These are phyloP conservation scores for Colletotrichum tanaceti DNA, from an alignment of 2,329 filamentous ascomycete genomes.

Conservation along the genomic window DNA sequence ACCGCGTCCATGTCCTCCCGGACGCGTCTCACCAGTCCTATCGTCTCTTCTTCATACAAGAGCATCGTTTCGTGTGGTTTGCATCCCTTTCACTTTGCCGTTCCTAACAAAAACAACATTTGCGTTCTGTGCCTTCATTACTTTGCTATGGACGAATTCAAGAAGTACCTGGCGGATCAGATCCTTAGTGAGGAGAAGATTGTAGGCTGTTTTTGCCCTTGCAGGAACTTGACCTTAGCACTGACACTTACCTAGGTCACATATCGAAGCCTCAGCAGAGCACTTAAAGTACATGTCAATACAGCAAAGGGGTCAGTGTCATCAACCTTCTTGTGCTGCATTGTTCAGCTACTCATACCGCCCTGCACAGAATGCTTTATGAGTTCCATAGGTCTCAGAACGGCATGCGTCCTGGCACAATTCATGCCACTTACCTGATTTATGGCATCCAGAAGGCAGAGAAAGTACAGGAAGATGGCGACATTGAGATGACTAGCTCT, in stretches of 20 bases:
- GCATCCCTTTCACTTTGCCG: neutral
- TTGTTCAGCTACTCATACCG: slow-evolving; percentile 49
- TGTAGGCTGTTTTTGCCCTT: slow-evolving; percentile 58
- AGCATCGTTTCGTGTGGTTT: neutral
- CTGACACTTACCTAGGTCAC: slow-evolving; percentile 71
- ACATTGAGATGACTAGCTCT: slow-evolving; percentile 77
- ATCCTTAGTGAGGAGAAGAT: slow-evolving; percentile 80
- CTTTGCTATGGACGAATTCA: slow-evolving; percentile 70
- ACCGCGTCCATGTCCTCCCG: slow-evolving; percentile 23
- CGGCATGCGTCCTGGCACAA: slow-evolving; percentile 74
- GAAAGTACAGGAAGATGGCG: slow-evolving; percentile 62
- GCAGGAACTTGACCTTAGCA: slow-evolving; percentile 5
- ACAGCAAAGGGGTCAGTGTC: slow-evolving; percentile 82
- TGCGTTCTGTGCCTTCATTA: neutral
- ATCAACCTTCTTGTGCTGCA: slow-evolving; percentile 14
- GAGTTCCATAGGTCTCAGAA: slow-evolving; percentile 87
- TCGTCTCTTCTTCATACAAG: slow-evolving; percentile 3
- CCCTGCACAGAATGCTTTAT: slow-evolving; percentile 80
- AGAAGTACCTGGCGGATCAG: slow-evolving; percentile 78
- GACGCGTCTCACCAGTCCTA: slow-evolving; percentile 29
- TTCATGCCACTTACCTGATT: slow-evolving; percentile 94
- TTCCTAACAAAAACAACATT: neutral
- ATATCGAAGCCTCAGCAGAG: slow-evolving; percentile 86
- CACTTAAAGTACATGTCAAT: slow-evolving; percentile 85
- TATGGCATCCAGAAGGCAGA: slow-evolving; percentile 71